Percentiles rank a stretch among this genome's conserved stretches.
Conservation (phyloP, 108 stramenopile species). For the Cyclotella sp. region DNA sequence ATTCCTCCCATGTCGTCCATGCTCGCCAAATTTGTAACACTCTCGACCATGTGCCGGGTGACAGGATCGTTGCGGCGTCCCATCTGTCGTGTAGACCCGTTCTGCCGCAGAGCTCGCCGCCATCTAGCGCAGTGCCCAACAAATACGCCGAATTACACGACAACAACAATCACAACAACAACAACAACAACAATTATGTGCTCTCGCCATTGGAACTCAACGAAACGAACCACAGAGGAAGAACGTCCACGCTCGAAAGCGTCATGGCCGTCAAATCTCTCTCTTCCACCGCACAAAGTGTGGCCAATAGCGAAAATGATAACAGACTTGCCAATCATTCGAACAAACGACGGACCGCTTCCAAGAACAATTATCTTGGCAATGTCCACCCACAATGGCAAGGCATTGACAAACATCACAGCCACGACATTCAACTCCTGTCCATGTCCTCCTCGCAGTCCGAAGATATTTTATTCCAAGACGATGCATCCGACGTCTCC, state of each 20-base stretch:
- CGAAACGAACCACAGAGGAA: not conserved
- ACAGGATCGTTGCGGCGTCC: not conserved
- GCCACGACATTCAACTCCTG: too few species aligned
- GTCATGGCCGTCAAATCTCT: constrained; percentile 38
- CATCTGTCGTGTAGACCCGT: not conserved
- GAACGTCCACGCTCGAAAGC: constrained; percentile 26
- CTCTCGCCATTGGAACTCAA: not conserved
- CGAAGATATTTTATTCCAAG: too few species aligned
- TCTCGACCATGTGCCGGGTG: not conserved
- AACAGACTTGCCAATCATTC: too few species aligned
- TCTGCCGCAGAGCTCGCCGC: not conserved
- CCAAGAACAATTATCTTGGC: too few species aligned
- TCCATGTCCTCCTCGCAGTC: too few species aligned
- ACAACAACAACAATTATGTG: not conserved
- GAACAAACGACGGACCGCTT: too few species aligned
- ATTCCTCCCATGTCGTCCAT: not conserved
- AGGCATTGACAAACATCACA: too few species aligned
- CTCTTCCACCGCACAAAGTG: not conserved
- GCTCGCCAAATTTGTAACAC: constrained; percentile 8
- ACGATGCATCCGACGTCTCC: too few species aligned
- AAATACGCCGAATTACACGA: not conserved
- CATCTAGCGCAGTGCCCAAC: not conserved
- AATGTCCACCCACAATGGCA: too few species aligned
- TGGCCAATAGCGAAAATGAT: not conserved
- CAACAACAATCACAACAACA: not conserved